Conservation (phyloP, 768 basidiomycete genomes). For the Trametes sanguinea region DNA sequence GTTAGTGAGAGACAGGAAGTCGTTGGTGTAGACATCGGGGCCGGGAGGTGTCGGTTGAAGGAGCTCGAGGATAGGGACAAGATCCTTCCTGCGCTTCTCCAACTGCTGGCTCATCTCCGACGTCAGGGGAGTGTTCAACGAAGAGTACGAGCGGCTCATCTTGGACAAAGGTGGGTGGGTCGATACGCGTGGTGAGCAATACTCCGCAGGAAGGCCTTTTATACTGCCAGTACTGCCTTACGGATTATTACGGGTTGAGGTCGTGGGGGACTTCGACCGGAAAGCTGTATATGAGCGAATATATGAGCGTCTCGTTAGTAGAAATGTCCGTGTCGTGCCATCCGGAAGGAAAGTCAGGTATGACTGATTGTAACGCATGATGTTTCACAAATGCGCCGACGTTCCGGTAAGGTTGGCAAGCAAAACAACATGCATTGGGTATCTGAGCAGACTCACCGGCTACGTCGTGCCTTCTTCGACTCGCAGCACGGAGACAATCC, state of each 20-base stretch:
- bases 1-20: slow-evolving; percentile 50
- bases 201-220: neutral
- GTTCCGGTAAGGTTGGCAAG: no score
- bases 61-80: slow-evolving; percentile 5
- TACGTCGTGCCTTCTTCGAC: no score
- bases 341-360: no score
- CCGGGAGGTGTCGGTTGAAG: slow-evolving; percentile 10
- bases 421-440: no score
- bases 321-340: no score
- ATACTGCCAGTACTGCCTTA: neutral
- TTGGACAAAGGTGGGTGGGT: neutral
- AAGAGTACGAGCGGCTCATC: slow-evolving; percentile 3
- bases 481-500: no score
- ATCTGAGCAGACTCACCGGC: no score
- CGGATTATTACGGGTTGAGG: no score
- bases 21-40: slow-evolving; percentile 48
- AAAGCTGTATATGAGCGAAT: neutral
- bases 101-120: slow-evolving; percentile 2
- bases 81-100: slow-evolving; percentile 4
- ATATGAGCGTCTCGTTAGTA: no score
- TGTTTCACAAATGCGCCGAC: no score
- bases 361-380: no score
- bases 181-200: neutral
- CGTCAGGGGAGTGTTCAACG: slow-evolving; percentile 3
- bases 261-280: neutral